A percentile compares a stretch with the other conserved stretches of the same genome.
Evolutionary conservation across 2,329 filamentous ascomycete species (phyloP).

Genomic region (Neophaeococcomyces mojaviensis): DNA sequence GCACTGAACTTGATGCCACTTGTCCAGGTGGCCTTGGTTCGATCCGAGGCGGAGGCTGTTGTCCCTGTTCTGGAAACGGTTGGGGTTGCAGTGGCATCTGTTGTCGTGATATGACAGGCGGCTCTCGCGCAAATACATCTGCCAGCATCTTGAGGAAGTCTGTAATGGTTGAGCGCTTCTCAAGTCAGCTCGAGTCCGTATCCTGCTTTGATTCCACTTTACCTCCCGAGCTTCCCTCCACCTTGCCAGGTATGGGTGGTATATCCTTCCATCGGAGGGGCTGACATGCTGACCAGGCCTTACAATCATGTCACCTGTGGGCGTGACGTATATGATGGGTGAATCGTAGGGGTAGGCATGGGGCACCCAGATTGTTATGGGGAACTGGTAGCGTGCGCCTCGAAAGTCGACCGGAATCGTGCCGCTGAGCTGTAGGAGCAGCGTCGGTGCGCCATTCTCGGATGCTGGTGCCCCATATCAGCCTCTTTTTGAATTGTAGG

Average conservation of each 20-base stretch:
- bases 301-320: conserved; percentile 80
- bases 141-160: conserved; percentile 77
- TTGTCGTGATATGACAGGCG: conserved; percentile 71
- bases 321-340: conserved; percentile 81
- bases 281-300: conserved; percentile 92
- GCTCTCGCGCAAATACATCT: conserved; percentile 89
- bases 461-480: conserved; percentile 54
- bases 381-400: conserved; percentile 82
- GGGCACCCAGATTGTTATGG: conserved; percentile 86
- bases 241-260: conserved; percentile 88
- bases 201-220: conserved; percentile 34
- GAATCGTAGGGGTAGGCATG: conserved; percentile 80
- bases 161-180: conserved; percentile 68
- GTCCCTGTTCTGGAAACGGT: conserved; percentile 29
- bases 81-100: conserved; percentile 34
- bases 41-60: conserved; percentile 54
- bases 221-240: conserved; percentile 91
- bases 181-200: neutral
- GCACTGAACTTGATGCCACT: conserved; percentile 19
- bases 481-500: conserved; percentile 4
- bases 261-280: conserved; percentile 74
- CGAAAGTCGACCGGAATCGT: conserved; percentile 89
- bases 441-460: conserved; percentile 75
- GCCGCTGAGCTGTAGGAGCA: conserved; percentile 78
- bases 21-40: conserved; percentile 30